Base-by-base conservation (phyloP, 257 asterid genomes). In the Przewalskia tangutica region DNA sequence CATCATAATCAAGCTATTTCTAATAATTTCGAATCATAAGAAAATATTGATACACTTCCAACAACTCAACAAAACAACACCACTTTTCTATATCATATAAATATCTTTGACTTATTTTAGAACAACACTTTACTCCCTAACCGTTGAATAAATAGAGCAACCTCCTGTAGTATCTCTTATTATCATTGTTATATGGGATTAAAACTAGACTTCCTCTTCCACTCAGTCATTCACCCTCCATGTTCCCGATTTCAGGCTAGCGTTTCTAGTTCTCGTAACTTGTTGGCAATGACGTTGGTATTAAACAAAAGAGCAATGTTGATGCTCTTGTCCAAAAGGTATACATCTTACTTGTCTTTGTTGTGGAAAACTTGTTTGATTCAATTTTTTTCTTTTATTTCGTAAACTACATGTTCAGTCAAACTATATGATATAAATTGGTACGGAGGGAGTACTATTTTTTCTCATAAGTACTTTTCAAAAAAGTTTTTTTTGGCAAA, bases 271-370 rank as follows among this genome's bases (percentile, higher is more conserved):
- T 87, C 93, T 48, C 86, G 46, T 16, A 86, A 88, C 83, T 88
- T 94, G 83, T 86, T 94, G 83, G 98, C 98, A 78, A 86, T 94
- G 81, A 97, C 98, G 97, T 93, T 83, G 98, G 98, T 75, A 90
- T 94, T 77, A 88, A 88, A 83, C 98, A 94, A 87, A 94, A 91
- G 87, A 70, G 76, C 81, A 94, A 91, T 86, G 98, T 94, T 27
- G 85, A 93, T 86, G 84, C 81, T 59, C 85, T 93, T 82, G 91
- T 88, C 68, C 91, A 64, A 82, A 94, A 93, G 97, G 98, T 94
- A 88, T 51, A 73, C 83, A 60, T 55, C 56, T 83, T 60, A 14
- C 38, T 83, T 54, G 68, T 83, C 83, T 78, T 82, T 58, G 8
- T 42, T 46, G n/a, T 10, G 9, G 34, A 59, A 32, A n/a, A 46